A percentile compares a stretch with the other conserved stretches of the same genome.
These are phyloP conservation scores for Fraxinus angustifolia DNA, from an alignment of 305 asterid species.

Conservation along the genomic window DNA sequence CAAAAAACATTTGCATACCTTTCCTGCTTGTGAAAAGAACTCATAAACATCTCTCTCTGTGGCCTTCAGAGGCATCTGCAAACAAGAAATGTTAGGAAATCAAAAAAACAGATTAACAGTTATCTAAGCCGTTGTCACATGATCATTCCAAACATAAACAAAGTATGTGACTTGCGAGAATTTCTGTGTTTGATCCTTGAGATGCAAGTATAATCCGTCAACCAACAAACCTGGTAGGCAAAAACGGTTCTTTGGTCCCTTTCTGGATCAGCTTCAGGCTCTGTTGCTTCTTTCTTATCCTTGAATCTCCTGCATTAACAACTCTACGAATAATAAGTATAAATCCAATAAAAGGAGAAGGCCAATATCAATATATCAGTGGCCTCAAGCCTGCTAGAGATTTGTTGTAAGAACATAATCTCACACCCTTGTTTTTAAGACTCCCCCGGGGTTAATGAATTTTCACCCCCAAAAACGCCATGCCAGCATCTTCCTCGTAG, in stretches of 20 bases:
- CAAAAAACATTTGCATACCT: conserved; percentile 45
- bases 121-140: neutral
- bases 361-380: conserved; percentile 28
- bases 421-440: conserved; percentile 44
- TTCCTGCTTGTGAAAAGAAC: conserved; percentile 91
- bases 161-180: neutral
- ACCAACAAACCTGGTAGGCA: conserved; percentile 71
- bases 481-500: conserved; percentile 42
- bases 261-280: conserved; percentile 99
- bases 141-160: neutral
- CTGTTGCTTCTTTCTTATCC: conserved; percentile 84
- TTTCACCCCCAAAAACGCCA: conserved; percentile 51
- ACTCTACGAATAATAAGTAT: conserved; percentile 59
- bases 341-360: conserved; percentile 18
- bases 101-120: neutral
- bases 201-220: conserved; percentile 2
- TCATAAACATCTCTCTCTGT: conserved; percentile 94
- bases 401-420: conserved; percentile 39
- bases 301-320: conserved; percentile 79
- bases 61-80: conserved; percentile 98
- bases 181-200: neutral
- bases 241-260: conserved; percentile 98
- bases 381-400: conserved; percentile 26
- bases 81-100: conserved; percentile 15
- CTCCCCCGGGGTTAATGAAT: conserved; percentile 46